Conservation (phyloP, 2,329 filamentous ascomycete genomes). For the Pseudophaeomoniella oleicola region DNA sequence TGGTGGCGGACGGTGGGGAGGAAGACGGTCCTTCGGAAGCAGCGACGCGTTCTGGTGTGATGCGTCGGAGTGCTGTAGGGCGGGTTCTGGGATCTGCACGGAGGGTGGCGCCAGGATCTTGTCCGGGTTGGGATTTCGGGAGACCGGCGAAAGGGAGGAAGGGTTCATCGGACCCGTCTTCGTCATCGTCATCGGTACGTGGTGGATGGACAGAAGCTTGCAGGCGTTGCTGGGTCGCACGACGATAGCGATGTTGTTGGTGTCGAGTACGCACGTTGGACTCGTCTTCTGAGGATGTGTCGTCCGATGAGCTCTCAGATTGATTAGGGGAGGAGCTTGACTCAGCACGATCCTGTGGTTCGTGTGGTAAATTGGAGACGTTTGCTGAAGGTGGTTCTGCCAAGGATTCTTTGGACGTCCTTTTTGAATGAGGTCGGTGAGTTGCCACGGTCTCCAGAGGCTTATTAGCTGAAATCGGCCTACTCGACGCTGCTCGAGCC, state of each 20-base stretch:
- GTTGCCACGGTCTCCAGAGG: too few species aligned
- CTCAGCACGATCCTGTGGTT: neutral
- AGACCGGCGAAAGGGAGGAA: conserved; percentile 25
- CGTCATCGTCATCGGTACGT: conserved; percentile 17
- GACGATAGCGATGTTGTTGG: conserved; percentile 11
- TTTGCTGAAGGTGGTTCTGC: too few species aligned
- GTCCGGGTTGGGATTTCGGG: conserved; percentile 11
- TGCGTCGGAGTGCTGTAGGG: conserved; percentile 14
- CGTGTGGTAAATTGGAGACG: too few species aligned
- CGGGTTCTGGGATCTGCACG: conserved; percentile 14
- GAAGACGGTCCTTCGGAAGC: conserved; percentile 9
- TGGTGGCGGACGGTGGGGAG: neutral
- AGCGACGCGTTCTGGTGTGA: conserved; percentile 13
- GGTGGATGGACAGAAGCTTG: neutral
- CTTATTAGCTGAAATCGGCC: too few species aligned
- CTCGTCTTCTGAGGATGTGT: conserved; percentile 17
- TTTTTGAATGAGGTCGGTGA: too few species aligned
- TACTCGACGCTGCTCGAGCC: conserved; percentile 17
- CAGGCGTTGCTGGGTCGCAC: neutral
- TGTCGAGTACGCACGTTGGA: conserved; percentile 15
- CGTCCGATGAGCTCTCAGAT: conserved; percentile 11
- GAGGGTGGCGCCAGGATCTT: conserved; percentile 26
- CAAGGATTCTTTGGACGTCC: too few species aligned
- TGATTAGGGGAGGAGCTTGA: conserved; percentile 4
- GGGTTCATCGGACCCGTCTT: conserved; percentile 29